Conservation (phyloP, 2,329 filamentous ascomycete species). For the Dactylellina drechsleri region DNA sequence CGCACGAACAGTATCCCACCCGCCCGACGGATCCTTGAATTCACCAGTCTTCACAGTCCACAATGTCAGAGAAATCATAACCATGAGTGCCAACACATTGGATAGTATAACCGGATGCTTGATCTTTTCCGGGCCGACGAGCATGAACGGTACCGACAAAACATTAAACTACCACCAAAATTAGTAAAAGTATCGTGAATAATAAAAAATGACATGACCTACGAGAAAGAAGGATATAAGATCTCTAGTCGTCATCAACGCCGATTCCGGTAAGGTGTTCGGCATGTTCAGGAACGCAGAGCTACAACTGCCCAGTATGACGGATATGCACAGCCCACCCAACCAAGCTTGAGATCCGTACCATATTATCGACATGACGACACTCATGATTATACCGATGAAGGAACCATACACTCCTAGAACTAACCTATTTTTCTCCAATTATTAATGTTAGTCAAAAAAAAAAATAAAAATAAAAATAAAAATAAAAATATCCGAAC, state of each 20-base stretch:
- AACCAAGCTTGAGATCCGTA: constrained; percentile 52
- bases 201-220: constrained; percentile 2
- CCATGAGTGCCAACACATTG: constrained; percentile 40
- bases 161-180: constrained; percentile 33
- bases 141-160: constrained; percentile 46
- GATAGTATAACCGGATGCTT: constrained; percentile 52
- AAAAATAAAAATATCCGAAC: too few relatives aligned
- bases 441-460: not conserved
- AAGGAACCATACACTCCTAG: constrained; percentile 52
- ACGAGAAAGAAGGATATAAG: constrained; percentile 51
- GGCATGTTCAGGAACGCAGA: constrained; percentile 47
- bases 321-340: constrained; percentile 49
- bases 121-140: constrained; percentile 52
- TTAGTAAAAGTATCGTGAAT: not conserved
- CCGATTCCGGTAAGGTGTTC: constrained; percentile 35
- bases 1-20: constrained; percentile 48
- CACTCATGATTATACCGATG: constrained; percentile 47
- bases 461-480: not conserved
- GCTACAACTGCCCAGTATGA: constrained; percentile 49
- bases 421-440: constrained; percentile 10
- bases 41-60: constrained; percentile 52
- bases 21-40: constrained; percentile 48
- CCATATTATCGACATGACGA: constrained; percentile 54
- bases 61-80: constrained; percentile 49
- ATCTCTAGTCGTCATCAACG: constrained; percentile 47